phyloP scores from a whole-genome alignment of 2,329 filamentous ascomycete species.

The Setomelanomma holmii region DNA sequence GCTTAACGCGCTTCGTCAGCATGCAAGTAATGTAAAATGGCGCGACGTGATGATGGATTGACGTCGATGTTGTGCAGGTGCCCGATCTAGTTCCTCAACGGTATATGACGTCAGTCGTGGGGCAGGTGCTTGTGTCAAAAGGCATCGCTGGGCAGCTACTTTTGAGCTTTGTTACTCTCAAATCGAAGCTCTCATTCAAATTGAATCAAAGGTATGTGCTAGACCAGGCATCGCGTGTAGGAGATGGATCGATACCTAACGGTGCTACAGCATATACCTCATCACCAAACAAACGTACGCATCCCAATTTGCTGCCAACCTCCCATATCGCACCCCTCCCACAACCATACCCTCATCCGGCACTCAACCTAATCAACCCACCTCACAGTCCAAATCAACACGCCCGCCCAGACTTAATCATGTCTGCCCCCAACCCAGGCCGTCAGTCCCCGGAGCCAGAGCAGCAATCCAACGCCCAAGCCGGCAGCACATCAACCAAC shows the following conservation, averaged over 20 bases:
- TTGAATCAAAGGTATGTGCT: neutral
- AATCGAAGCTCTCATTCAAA: neutral
- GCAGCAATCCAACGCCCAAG: slow-evolving; percentile 69
- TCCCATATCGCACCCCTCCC: no score
- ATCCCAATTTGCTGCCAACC: no score
- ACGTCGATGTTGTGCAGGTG: slow-evolving; percentile 30
- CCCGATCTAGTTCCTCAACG: slow-evolving; percentile 25
- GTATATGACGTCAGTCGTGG: slow-evolving; percentile 20
- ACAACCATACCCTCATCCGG: slow-evolving; percentile 1
- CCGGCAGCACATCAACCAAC: slow-evolving; percentile 64
- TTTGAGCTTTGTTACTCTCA: neutral
- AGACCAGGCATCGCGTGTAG: no score
- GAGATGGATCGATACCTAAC: no score
- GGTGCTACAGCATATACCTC: no score
- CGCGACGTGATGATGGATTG: slow-evolving; percentile 22
- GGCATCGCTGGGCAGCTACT: slow-evolving; percentile 5
- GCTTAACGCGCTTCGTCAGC: slow-evolving; percentile 10
- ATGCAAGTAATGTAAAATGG: slow-evolving; percentile 11
- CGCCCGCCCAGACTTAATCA: slow-evolving; percentile 51
- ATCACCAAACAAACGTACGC: no score
- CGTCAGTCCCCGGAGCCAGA: slow-evolving; percentile 81
- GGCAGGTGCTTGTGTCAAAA: slow-evolving; percentile 1
- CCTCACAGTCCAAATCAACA: neutral
- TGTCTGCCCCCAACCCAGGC: slow-evolving; percentile 71
- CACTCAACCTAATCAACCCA: neutral